Conservation (phyloP, 345 rosid genomes). For the Syzygium aromaticum region DNA sequence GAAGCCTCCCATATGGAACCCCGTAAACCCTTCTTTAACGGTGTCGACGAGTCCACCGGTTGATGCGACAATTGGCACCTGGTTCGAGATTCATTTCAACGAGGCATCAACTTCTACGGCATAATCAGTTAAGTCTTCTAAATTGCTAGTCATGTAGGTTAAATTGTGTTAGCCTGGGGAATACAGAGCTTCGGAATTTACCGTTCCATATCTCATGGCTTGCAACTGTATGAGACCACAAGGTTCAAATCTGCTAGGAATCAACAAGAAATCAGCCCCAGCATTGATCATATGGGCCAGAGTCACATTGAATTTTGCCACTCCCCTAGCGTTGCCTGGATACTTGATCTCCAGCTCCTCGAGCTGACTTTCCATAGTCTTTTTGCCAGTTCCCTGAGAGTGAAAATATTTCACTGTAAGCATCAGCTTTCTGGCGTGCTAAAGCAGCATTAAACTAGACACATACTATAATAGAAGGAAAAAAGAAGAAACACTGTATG, state of each 20-base stretch:
- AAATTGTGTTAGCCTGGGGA: neutral
- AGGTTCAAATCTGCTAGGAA: constrained; percentile 95
- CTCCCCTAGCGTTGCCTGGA: constrained; percentile 72
- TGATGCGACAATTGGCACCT: constrained; percentile 84
- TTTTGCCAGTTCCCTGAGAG: constrained; percentile 85
- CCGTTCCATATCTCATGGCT: constrained; percentile 98
- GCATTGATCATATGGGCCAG: constrained; percentile 89
- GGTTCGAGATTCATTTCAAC: neutral
- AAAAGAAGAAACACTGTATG: neutral
- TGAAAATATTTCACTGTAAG: neutral
- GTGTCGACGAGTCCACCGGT: constrained; percentile 98
- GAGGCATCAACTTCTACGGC: neutral
- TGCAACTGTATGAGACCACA: constrained; percentile 97
- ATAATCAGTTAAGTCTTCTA: neutral
- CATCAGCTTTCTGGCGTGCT: neutral
- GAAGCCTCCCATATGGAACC: constrained; percentile 89
- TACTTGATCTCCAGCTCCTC: constrained; percentile 48
- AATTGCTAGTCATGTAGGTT: neutral
- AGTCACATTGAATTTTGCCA: constrained; percentile 66
- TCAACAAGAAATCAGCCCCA: constrained; percentile 78
- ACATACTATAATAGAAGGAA: neutral
- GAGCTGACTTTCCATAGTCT: constrained; percentile 65
- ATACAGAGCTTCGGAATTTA: constrained; percentile 2
- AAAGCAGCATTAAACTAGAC: neutral
- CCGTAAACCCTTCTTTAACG: constrained; percentile 82